A percentile compares a stretch with the other conserved stretches of the same genome.
Evolutionary conservation across 352 stramenopile genomes (phyloP).

Genomic region (Pythium myriotylum): DNA sequence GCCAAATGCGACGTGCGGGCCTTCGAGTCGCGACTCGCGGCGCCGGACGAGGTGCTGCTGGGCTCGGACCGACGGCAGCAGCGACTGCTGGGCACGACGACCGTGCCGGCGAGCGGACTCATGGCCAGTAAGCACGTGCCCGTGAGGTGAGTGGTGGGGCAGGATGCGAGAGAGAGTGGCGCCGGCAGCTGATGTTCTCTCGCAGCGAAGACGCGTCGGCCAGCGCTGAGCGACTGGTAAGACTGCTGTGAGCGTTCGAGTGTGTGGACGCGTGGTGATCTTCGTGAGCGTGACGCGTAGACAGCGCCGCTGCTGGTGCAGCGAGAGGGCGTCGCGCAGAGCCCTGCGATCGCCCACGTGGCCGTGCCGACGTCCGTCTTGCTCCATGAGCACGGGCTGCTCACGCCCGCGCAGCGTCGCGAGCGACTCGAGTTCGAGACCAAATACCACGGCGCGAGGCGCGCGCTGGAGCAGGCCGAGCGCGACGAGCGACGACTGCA

Average conservation of each 20-base stretch:
- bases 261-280: not conserved
- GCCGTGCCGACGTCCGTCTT: constrained; percentile 48
- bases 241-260: too few relatives aligned
- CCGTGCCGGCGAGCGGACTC: constrained; percentile 23
- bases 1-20: constrained; percentile 54
- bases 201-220: not conserved
- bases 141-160: not conserved
- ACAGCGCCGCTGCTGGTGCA: constrained; percentile 48
- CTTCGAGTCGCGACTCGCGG: constrained; percentile 39
- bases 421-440: constrained; percentile 71
- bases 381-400: constrained; percentile 66
- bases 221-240: not conserved
- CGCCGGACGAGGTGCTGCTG: constrained; percentile 21
- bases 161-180: too few relatives aligned
- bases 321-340: constrained; percentile 49
- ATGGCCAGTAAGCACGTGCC: constrained; percentile 27
- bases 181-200: not conserved
- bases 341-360: constrained; percentile 49
- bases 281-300: constrained; percentile 12
- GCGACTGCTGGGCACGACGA: constrained; percentile 17
- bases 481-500: constrained; percentile 66
- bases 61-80: constrained; percentile 13
- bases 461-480: constrained; percentile 54
- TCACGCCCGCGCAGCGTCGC: constrained; percentile 68
- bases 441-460: constrained; percentile 51